Percentiles rank a stretch among this genome's conserved stretches.
phyloP scores from a whole-genome alignment of 2,329 filamentous ascomycete species.

The Pseudophaeomoniella oleicola region DNA sequence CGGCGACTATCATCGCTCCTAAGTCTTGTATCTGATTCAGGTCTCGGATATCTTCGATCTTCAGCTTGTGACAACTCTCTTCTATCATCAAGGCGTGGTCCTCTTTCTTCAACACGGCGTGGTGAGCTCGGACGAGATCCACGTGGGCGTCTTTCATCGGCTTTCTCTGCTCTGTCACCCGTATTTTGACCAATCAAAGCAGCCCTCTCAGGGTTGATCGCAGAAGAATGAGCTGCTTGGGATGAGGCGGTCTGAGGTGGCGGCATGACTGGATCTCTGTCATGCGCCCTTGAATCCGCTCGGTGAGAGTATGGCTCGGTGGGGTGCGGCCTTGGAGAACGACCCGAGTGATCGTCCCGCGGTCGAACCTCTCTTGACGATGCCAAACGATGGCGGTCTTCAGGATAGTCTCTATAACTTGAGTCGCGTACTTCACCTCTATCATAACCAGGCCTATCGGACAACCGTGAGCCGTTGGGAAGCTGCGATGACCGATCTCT shows the following conservation, averaged over 20 bases:
- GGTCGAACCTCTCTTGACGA: neutral
- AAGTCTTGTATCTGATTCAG: neutral
- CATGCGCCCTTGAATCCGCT: neutral
- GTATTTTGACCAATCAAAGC: slow-evolving; percentile 13
- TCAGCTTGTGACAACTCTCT: slow-evolving; percentile 7
- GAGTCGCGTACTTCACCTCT: neutral
- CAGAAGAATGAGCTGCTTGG: slow-evolving; percentile 5
- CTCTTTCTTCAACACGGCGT: slow-evolving; percentile 9
- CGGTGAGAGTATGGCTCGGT: neutral
- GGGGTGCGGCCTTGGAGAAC: neutral
- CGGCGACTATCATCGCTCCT: neutral
- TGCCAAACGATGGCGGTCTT: neutral
- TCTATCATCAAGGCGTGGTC: slow-evolving; percentile 7
- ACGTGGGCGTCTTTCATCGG: slow-evolving; percentile 8
- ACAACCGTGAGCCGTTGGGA: slow-evolving; percentile 7
- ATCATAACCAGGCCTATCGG: neutral
- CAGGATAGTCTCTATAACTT: neutral
- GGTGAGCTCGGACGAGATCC: slow-evolving; percentile 10
- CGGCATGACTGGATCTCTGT: slow-evolving; percentile 12
- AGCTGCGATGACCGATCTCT: slow-evolving; percentile 22
- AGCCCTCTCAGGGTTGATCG: slow-evolving; percentile 14
- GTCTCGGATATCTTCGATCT: neutral
- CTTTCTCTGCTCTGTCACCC: slow-evolving; percentile 6
- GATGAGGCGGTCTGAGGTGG: slow-evolving; percentile 9
- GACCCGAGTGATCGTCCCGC: neutral